Evolutionary conservation across 2,329 filamentous ascomycete genomes (phyloP).

Genomic region (Fusarium sp.): DNA sequence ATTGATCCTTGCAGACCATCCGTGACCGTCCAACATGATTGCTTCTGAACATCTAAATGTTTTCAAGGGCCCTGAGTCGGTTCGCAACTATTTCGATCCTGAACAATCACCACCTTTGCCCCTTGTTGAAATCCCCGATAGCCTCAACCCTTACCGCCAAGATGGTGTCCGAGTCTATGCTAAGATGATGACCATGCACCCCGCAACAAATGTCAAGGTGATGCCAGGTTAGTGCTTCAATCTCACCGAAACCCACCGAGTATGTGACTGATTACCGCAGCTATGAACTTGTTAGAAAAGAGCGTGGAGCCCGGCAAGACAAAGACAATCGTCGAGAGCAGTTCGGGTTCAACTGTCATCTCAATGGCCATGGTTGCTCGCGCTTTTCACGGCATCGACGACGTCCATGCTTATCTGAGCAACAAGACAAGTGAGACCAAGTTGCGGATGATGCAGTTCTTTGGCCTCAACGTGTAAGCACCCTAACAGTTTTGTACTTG

Average conservation of each 20-base stretch:
- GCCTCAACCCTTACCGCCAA: conserved; percentile 62
- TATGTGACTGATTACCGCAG: conserved; percentile 29
- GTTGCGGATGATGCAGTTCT: conserved; percentile 46
- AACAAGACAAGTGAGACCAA: conserved; percentile 54
- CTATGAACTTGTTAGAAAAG: conserved; percentile 59
- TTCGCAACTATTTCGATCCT: conserved; percentile 66
- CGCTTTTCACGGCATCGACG: conserved; percentile 49
- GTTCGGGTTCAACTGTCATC: conserved; percentile 68
- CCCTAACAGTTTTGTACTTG: too few species aligned
- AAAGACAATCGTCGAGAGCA: conserved; percentile 65
- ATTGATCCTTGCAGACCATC: conserved; percentile 1
- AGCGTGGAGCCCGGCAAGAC: conserved; percentile 54
- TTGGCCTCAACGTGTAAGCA: conserved; percentile 46
- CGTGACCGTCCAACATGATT: conserved; percentile 36
- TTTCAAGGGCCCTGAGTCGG: conserved; percentile 62
- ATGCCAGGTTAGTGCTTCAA: conserved; percentile 57
- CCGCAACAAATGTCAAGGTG: conserved; percentile 69
- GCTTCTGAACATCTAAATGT: conserved; percentile 54
- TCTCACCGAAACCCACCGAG: neutral
- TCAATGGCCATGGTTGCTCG: conserved; percentile 57
- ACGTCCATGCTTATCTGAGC: conserved; percentile 55
- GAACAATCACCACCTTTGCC: conserved; percentile 64
- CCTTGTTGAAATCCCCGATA: conserved; percentile 65
- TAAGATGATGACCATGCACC: conserved; percentile 70
- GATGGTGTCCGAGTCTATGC: conserved; percentile 70